These are phyloP conservation scores for Colletotrichum paranaense DNA, from an alignment of 2,329 filamentous ascomycete genomes.

Conservation along the genomic window DNA sequence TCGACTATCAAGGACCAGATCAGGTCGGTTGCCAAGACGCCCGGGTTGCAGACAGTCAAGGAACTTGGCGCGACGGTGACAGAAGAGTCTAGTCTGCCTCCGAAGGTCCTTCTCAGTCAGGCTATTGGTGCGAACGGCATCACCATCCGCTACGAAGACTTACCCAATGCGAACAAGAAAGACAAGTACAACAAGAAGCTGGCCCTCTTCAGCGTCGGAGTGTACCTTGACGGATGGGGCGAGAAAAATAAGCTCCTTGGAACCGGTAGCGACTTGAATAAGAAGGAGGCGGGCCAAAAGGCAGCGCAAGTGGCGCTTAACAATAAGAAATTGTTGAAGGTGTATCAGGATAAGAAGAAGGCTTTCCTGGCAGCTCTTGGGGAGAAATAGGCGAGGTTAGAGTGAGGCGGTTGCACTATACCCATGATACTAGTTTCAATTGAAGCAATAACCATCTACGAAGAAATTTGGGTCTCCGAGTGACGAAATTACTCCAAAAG, in stretches of 20 bases:
- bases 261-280: slow-evolving; percentile 71
- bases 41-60: slow-evolving; percentile 16
- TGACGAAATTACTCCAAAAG: too few species aligned
- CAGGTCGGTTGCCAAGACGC: slow-evolving; percentile 27
- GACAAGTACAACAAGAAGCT: slow-evolving; percentile 65
- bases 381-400: neutral
- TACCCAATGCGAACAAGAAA: slow-evolving; percentile 55
- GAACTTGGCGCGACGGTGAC: slow-evolving; percentile 34
- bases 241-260: slow-evolving; percentile 72
- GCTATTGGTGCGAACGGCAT: slow-evolving; percentile 67
- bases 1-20: slow-evolving; percentile 70
- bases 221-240: slow-evolving; percentile 77
- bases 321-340: slow-evolving; percentile 72
- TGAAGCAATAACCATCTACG: neutral
- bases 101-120: slow-evolving; percentile 64
- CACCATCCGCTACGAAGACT: slow-evolving; percentile 70
- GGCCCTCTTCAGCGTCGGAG: slow-evolving; percentile 70
- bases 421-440: slow-evolving; percentile 4
- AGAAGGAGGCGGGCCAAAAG: slow-evolving; percentile 75
- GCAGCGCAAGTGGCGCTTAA: slow-evolving; percentile 73
- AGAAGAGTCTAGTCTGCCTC: neutral
- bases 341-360: slow-evolving; percentile 60
- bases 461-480: too few species aligned
- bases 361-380: slow-evolving; percentile 46
- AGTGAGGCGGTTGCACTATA: slow-evolving; percentile 2